Evolutionary conservation across 345 rosid genomes (phyloP).

Genomic region (Eucalyptus victrix): DNA sequence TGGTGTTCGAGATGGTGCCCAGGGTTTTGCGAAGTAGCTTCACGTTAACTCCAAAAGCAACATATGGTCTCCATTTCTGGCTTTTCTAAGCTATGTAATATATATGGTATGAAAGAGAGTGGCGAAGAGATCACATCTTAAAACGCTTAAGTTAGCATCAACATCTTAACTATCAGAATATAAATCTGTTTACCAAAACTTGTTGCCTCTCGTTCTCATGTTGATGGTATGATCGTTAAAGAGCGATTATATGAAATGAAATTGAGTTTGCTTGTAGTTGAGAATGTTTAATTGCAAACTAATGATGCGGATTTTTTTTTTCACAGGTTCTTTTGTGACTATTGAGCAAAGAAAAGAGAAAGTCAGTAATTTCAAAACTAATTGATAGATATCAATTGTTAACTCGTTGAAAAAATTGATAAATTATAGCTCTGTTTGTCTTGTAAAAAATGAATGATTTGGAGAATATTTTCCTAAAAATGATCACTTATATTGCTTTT

Average conservation of each 20-base stretch:
- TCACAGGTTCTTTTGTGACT: not conserved
- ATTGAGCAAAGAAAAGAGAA: not conserved
- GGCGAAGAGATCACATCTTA: not conserved
- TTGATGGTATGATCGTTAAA: not conserved
- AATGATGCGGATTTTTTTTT: not conserved
- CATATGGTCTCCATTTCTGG: not conserved
- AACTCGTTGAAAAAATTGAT: not conserved
- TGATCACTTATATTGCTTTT: no score
- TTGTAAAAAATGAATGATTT: no score
- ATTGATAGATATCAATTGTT: not conserved
- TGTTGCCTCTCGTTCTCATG: not conserved
- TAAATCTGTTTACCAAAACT: not conserved
- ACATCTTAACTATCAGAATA: not conserved
- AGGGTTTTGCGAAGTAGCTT: not conserved
- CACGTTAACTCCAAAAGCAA: not conserved
- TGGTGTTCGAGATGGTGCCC: not conserved
- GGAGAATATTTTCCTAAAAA: no score
- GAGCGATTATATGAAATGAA: not conserved
- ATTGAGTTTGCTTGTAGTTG: not conserved
- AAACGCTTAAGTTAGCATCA: not conserved
- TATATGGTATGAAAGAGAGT: not conserved
- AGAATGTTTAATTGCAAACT: not conserved
- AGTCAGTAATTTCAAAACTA: not conserved
- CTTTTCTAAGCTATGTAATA: not conserved
- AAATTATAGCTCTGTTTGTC: no score